Percentiles rank a stretch among this genome's conserved stretches.
Conservation (phyloP, 768 basidiomycete species). For the Trametes elegans region DNA sequence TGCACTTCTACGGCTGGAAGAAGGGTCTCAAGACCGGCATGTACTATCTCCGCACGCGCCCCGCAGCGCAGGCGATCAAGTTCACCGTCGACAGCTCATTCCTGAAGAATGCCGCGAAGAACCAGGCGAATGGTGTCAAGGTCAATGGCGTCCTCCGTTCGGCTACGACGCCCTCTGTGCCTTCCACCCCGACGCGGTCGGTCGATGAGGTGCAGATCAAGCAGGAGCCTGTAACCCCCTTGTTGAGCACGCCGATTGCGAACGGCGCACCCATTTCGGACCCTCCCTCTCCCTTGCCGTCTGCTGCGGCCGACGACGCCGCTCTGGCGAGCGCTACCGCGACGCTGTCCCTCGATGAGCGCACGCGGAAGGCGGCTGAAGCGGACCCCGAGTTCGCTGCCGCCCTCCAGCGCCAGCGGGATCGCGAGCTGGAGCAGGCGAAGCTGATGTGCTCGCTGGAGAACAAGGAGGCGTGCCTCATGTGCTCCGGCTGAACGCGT, state of each 20-base stretch:
- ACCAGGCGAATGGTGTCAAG: conserved; percentile 8
- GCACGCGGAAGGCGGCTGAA: conserved; percentile 51
- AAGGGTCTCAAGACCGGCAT: conserved; percentile 98
- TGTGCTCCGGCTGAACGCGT: conserved; percentile 73
- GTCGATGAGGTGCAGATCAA: conserved; percentile 17
- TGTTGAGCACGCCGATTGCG: conserved; percentile 6
- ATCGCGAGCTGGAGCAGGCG: conserved; percentile 77
- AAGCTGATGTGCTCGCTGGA: conserved; percentile 83
- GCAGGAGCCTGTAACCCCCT: conserved; percentile 19
- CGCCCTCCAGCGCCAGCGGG: conserved; percentile 66
- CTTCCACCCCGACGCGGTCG: conserved; percentile 2
- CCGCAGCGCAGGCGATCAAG: conserved; percentile 94
- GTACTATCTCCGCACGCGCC: conserved; percentile 95
- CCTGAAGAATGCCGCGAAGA: conserved; percentile 54
- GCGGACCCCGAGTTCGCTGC: conserved; percentile 76
- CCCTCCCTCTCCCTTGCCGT: conserved; percentile 30
- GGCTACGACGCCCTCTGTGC: neutral
- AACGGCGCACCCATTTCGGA: conserved; percentile 22
- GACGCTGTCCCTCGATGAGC: conserved; percentile 45
- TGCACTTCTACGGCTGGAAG: conserved; percentile 99
- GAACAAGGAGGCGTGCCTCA: conserved; percentile 92
- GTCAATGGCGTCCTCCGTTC: neutral
- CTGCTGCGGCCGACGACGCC: conserved; percentile 9
- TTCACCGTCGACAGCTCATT: conserved; percentile 90
- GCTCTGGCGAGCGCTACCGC: conserved; percentile 27